phyloP scores from a whole-genome alignment of 305 asterid species.

The Solanum hybrid region DNA sequence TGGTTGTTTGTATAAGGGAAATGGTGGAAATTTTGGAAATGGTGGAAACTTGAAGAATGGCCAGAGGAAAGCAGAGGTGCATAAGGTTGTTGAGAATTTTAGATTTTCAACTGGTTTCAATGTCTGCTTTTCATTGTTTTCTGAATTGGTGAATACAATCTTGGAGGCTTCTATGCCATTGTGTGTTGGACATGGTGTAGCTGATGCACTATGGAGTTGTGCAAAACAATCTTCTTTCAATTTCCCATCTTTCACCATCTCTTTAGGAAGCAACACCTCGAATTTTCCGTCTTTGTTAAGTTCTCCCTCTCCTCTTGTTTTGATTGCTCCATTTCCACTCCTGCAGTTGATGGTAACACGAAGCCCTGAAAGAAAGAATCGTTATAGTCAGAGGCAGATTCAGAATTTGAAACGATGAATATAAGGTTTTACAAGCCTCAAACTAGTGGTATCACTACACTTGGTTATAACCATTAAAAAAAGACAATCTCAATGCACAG shows the following conservation, averaged over 20 bases:
- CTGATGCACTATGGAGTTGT: slow-evolving; percentile 29
- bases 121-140: not conserved
- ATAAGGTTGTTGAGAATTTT: slow-evolving; percentile 31
- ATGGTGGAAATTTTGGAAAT: slow-evolving; percentile 34
- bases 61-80: slow-evolving; percentile 48
- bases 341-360: slow-evolving; percentile 16
- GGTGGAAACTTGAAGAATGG: slow-evolving; percentile 17
- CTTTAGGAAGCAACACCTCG: slow-evolving; percentile 25
- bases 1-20: not conserved
- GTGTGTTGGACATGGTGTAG: slow-evolving; percentile 35
- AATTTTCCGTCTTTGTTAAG: slow-evolving; percentile 38
- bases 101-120: slow-evolving; percentile 2
- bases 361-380: slow-evolving; percentile 31
- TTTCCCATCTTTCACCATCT: slow-evolving; percentile 9
- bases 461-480: not conserved
- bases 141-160: slow-evolving; percentile 15
- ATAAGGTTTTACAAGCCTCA: not conserved
- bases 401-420: not conserved
- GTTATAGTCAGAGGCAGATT: not conserved
- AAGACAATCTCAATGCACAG: accelerated
- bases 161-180: slow-evolving; percentile 23
- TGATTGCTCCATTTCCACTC: slow-evolving; percentile 22
- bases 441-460: not conserved
- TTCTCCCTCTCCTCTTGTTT: slow-evolving; percentile 28
- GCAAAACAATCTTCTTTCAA: slow-evolving; percentile 30